Conservation (phyloP, 768 basidiomycete species). For the Collybiopsis luxurians region DNA sequence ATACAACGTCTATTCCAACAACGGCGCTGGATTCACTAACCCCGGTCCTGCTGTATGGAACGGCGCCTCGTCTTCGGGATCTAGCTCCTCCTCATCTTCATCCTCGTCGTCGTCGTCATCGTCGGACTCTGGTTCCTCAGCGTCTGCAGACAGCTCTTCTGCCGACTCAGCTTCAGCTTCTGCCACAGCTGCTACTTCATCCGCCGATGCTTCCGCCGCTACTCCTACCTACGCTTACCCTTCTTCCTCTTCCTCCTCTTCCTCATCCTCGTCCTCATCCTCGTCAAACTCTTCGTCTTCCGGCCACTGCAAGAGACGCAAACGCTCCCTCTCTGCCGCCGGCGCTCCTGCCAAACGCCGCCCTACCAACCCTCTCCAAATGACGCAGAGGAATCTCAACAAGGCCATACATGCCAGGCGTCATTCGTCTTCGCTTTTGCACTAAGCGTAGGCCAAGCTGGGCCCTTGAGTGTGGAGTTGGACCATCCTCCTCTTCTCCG, state of each 20-base stretch:
- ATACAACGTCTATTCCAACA: conserved; percentile 8
- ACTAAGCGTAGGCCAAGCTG: no score
- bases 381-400: no score
- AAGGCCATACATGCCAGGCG: no score
- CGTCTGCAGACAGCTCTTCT: not conserved
- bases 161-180: not conserved
- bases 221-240: not conserved
- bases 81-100: not conserved
- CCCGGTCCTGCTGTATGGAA: conserved; percentile 6
- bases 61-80: not conserved
- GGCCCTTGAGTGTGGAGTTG: no score
- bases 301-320: no score
- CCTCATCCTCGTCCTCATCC: not conserved
- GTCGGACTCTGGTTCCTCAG: not conserved
- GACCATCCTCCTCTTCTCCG: no score
- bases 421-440: no score
- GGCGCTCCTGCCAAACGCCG: no score
- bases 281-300: no score
- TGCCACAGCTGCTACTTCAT: not conserved
- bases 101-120: not conserved
- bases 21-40: not conserved
- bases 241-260: not conserved
- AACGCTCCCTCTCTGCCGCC: no score
- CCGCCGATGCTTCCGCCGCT: not conserved
- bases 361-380: no score